Percentiles rank a stretch among this genome's conserved stretches.
Evolutionary conservation across 1,284 basidiomycete genomes (phyloP).

Genomic region (Tilletia walkeri): DNA sequence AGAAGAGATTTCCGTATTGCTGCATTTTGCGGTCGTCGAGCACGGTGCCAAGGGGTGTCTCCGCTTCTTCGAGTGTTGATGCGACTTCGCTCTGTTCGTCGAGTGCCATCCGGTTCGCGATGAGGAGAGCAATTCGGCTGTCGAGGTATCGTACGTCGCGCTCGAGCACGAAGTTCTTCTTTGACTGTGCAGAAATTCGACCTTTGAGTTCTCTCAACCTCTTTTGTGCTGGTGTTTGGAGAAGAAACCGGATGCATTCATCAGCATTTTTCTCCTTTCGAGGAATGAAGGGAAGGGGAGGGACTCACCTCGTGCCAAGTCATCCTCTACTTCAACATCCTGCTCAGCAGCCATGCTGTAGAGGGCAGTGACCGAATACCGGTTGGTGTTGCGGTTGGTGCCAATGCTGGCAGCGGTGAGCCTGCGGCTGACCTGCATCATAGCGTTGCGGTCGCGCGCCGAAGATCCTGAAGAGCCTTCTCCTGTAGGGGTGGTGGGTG

Average conservation of each 20-base stretch:
- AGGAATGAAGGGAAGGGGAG: not conserved
- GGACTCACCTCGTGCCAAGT: constrained; percentile 80
- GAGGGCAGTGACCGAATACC: constrained; percentile 90
- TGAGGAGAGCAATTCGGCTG: constrained; percentile 92
- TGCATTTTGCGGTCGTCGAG: constrained; percentile 88
- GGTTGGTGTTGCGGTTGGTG: constrained; percentile 75
- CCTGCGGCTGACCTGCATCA: constrained; percentile 17
- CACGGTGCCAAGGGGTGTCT: constrained; percentile 58
- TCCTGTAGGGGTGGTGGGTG: constrained; percentile 12
- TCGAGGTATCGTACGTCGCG: constrained; percentile 97
- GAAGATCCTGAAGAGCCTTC: constrained; percentile 5
- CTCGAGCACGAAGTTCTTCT: constrained; percentile 98
- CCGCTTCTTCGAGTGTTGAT: constrained; percentile 76
- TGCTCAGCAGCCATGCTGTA: constrained; percentile 98
- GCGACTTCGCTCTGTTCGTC: constrained; percentile 65
- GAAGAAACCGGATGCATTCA: not conserved
- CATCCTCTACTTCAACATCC: constrained; percentile 97
- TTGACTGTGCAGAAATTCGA: constrained; percentile 96
- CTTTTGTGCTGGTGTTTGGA: constrained; percentile 75
- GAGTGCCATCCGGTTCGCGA: constrained; percentile 95
- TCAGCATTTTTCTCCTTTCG: not conserved
- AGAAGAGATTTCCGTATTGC: constrained; percentile 98
- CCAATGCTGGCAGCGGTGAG: constrained; percentile 19
- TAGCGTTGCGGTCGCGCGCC: constrained; percentile 5
- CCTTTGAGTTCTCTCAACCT: constrained; percentile 90